phyloP scores from a whole-genome alignment of 768 basidiomycete species.

The Boletus tomentosulus region DNA sequence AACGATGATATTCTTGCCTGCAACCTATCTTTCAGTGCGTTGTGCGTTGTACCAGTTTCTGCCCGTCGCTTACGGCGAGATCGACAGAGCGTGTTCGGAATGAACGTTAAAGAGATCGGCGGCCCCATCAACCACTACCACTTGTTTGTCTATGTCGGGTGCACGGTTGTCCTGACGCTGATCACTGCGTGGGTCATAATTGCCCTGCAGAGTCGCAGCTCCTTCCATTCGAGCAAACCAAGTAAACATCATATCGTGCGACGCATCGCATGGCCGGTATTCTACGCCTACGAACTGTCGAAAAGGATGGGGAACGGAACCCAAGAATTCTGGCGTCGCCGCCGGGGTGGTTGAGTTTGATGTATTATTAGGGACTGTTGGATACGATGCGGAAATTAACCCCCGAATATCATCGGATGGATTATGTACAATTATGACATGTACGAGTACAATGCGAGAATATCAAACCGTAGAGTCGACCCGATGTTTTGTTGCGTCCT shows the following conservation, averaged over 20 bases:
- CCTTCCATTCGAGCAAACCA: conserved; percentile 14
- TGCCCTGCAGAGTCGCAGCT: conserved; percentile 39
- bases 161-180: conserved; percentile 45
- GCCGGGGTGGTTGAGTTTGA: not conserved
- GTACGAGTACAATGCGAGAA: too few species aligned
- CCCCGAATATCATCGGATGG: too few species aligned
- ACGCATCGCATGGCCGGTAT: conserved; percentile 22
- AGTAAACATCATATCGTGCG: not conserved
- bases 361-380: too few species aligned
- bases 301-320: not conserved
- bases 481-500: too few species aligned
- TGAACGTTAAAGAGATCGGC: conserved; percentile 31
- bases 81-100: conserved; percentile 31
- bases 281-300: not conserved
- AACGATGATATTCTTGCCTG: too few species aligned
- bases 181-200: conserved; percentile 54
- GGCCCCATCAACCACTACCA: conserved; percentile 6
- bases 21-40: too few species aligned
- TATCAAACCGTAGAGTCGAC: too few species aligned
- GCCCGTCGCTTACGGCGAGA: not conserved
- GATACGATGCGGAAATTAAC: too few species aligned
- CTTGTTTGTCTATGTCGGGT: conserved; percentile 37
- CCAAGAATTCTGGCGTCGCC: not conserved
- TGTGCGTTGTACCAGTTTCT: not conserved
- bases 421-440: too few species aligned